A percentile compares a stretch with the other conserved stretches of the same genome.
Evolutionary conservation across 257 asterid species (phyloP).

Genomic region (Jaltomata sinuosa): DNA sequence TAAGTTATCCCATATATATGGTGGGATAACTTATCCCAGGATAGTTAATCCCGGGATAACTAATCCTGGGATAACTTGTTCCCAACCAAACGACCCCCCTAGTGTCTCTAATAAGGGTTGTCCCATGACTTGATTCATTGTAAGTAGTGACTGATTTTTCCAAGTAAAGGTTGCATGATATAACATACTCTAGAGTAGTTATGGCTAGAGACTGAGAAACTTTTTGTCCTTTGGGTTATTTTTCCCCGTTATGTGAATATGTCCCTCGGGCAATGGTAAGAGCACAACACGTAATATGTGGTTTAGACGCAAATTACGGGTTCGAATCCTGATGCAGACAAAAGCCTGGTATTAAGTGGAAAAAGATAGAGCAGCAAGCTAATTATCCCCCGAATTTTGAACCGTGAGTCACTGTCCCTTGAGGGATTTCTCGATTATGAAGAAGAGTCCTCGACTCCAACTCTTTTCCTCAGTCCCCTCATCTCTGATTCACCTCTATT

Average conservation of each 20-base stretch:
- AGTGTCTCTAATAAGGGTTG: not conserved
- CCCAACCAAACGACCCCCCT: too few species aligned
- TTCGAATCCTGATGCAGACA: not conserved
- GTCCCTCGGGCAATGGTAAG: not conserved
- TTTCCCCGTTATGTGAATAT: not conserved
- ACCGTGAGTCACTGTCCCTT: not conserved
- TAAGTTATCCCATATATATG: too few species aligned
- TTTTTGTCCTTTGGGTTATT: not conserved
- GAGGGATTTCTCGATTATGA: not conserved
- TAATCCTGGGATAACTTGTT: too few species aligned
- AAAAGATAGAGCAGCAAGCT: not conserved
- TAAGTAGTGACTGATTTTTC: not conserved
- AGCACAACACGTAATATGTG: not conserved
- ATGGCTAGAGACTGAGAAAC: not conserved
- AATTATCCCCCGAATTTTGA: not conserved
- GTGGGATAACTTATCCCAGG: too few species aligned
- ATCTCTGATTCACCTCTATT: not conserved
- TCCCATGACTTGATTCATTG: not conserved
- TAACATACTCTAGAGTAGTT: not conserved
- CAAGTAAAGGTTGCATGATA: not conserved
- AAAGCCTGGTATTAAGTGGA: not conserved
- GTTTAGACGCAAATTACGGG: not conserved
- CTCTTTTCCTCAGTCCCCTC: not conserved
- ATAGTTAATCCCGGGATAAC: too few species aligned
- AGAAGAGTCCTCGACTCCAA: not conserved